phyloP scores from a whole-genome alignment of 208 protist genomes.

The Leishmania tarentolae region DNA sequence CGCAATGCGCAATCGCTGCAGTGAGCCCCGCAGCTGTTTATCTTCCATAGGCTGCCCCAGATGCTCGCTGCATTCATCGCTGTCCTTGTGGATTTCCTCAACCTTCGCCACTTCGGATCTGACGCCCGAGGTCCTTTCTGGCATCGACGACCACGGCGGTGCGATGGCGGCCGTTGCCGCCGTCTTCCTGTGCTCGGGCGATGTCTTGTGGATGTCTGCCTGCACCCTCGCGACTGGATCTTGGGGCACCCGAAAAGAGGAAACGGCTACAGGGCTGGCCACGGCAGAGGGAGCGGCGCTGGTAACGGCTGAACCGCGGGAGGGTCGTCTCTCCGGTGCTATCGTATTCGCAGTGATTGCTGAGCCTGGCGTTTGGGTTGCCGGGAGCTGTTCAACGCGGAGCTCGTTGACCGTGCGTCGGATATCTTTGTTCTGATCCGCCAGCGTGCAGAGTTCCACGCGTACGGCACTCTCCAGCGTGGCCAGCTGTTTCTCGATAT shows the following conservation, averaged over 20 bases:
- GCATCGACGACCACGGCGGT: background rate
- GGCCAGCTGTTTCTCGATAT: constrained; percentile 59
- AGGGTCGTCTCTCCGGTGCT: background rate
- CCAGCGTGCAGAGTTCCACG: constrained; percentile 62
- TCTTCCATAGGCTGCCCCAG: constrained; percentile 14
- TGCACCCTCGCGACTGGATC: background rate
- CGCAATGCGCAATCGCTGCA: constrained; percentile 14
- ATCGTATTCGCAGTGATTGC: background rate
- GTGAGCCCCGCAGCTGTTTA: constrained; percentile 5
- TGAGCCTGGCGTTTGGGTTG: background rate
- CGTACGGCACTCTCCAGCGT: constrained; percentile 73
- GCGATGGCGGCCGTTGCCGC: background rate
- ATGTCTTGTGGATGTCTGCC: background rate
- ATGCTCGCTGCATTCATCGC: background rate
- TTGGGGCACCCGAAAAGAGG: too few species aligned
- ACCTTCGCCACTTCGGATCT: background rate
- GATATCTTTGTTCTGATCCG: constrained; percentile 52
- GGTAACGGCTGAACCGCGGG: background rate
- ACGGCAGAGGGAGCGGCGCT: background rate
- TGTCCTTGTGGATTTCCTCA: constrained; percentile 20
- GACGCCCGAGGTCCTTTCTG: background rate
- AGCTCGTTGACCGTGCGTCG: constrained; percentile 36
- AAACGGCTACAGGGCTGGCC: background rate
- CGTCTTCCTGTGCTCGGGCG: background rate
- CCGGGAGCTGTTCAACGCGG: constrained; percentile 21